phyloP scores from a whole-genome alignment of 176 grass and related monocot genomes.

The Dactylis glomerata region DNA sequence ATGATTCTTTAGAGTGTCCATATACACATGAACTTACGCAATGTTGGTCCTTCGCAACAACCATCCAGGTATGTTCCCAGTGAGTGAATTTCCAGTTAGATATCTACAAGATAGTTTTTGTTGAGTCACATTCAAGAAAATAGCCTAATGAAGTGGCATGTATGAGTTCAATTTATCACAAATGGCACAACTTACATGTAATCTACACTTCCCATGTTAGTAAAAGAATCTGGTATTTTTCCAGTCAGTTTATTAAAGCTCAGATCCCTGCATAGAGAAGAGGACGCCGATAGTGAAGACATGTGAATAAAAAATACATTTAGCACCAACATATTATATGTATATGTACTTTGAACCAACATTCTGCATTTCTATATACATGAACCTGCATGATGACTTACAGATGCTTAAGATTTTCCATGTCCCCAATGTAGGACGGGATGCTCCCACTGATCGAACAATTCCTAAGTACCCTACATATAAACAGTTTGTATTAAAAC shows the following conservation, averaged over 20 bases:
- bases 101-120: constrained; percentile 49
- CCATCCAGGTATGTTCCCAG: constrained; percentile 72
- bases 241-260: constrained; percentile 83
- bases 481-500: not conserved
- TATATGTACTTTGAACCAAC: not conserved
- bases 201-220: constrained; percentile 51
- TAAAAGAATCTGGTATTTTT: constrained; percentile 66
- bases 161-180: constrained; percentile 12
- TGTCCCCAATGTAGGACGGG: constrained; percentile 66
- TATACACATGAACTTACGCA: constrained; percentile 50
- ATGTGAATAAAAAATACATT: constrained; percentile 23
- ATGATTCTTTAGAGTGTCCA: not conserved
- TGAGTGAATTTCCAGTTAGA: constrained; percentile 79
- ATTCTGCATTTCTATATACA: constrained; percentile 12
- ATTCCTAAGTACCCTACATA: constrained; percentile 78
- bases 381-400: constrained; percentile 43
- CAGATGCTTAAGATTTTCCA: constrained; percentile 69
- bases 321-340: not conserved
- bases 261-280: constrained; percentile 67
- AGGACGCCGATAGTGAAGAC: constrained; percentile 31
- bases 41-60: constrained; percentile 63
- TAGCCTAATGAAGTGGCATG: not conserved
- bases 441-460: constrained; percentile 76
- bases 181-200: constrained; percentile 64
- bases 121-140: constrained; percentile 12